A percentile compares a stretch with the other conserved stretches of the same genome.
phyloP scores from a whole-genome alignment of 495 filamentous ascomycete genomes.

The Pseudevernia furfuracea region DNA sequence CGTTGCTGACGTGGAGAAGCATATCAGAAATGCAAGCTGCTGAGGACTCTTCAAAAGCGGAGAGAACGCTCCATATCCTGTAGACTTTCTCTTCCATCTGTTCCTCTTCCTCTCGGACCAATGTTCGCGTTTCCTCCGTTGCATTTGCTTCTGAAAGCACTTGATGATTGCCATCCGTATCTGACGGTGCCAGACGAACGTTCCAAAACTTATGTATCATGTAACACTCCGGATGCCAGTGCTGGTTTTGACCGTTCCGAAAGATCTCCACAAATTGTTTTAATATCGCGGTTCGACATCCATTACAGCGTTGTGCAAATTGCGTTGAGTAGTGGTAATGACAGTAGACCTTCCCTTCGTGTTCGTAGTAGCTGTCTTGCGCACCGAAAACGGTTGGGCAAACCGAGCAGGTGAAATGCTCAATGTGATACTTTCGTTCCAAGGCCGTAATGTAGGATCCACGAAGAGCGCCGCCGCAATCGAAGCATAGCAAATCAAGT shows the following conservation, averaged over 20 bases:
- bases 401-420: constrained; percentile 97
- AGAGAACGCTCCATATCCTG: constrained; percentile 95
- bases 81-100: constrained; percentile 96
- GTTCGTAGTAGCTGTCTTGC: constrained; percentile 97
- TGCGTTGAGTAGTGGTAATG: constrained; percentile 98
- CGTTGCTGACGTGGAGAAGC: constrained; percentile 98
- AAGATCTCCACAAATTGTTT: constrained; percentile 99
- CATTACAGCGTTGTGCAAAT: constrained; percentile 92
- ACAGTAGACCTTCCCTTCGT: constrained; percentile 93
- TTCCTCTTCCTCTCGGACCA: constrained; percentile 78
- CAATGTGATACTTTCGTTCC: constrained; percentile 97
- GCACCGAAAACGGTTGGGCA: constrained; percentile 97
- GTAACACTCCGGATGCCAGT: constrained; percentile 99
- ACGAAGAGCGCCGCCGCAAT: constrained; percentile 87
- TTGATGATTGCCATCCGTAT: constrained; percentile 40
- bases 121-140: constrained; percentile 64
- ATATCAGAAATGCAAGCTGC: constrained; percentile 99
- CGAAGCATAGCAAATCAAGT: constrained; percentile 80
- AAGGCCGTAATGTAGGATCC: constrained; percentile 98
- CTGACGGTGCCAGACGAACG: constrained; percentile 65
- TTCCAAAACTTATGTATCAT: constrained; percentile 99
- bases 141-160: constrained; percentile 51
- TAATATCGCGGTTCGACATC: constrained; percentile 94
- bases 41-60: constrained; percentile 93
- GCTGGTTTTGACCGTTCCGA: constrained; percentile 93